Base-by-base conservation (phyloP, 2,329 filamentous ascomycete species). In the Pyricularia pennisetigena region DNA sequence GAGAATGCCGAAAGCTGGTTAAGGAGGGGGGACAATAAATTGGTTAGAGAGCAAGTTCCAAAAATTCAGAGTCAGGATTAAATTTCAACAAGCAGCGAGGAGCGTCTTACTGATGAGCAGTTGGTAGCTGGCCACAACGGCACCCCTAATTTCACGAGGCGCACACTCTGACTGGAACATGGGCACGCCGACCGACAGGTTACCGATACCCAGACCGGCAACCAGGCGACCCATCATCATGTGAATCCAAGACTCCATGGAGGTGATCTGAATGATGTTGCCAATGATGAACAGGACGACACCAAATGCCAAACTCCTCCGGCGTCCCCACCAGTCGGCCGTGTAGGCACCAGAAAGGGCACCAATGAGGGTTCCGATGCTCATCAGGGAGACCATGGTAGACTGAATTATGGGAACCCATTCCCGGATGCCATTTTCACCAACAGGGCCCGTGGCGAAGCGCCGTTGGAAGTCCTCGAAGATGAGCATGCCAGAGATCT, bases 111-210 rank as follows among this genome's bases (percentile, higher is more conserved):
- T 92, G 75, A 92, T 90, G 79, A 91, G 87, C 20, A 92, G 84
- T 77, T 92, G 90, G 77, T 91, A 92, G n/a, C 85, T 87, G 4
- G 84, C 82, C n/a, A 90, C 85, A 62, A 90, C 83, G 41, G 85
- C 83, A 72, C 87, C 88, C 71, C 88, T 85, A 70, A 90, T 88
- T 72, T 86, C 82, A 23, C 82, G 81, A 4, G 88, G 88, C 1
- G 85, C 82, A 67, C 82, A 86, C 74, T 90, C 88, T 59, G 85
- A 85, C 76, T 90, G 87, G 76, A 87, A 90, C 82, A 90, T 87
- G 69, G 88, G 88, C 2, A 90, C 86, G 49, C 86, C 82, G 41
- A 90, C 85, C 0, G 86, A 89, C 1, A 91, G 80, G 67, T 83
- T 88, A 62, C 90, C 90, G 30, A 91, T 84, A 63, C 89, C 88